Conservation (phyloP, 1,139 yeast species). For the Saccharomyces uvarum region DNA sequence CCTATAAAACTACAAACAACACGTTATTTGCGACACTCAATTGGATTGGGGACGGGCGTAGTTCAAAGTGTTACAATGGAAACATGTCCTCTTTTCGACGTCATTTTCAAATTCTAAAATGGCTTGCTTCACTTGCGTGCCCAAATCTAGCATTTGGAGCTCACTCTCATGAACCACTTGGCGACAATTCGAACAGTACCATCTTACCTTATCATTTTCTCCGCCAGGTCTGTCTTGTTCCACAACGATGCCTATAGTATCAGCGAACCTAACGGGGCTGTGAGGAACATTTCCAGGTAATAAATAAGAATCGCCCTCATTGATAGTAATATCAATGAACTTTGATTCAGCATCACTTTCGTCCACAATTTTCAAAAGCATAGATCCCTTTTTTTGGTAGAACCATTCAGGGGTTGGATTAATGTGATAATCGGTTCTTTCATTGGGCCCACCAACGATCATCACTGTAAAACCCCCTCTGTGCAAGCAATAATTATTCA, state of each 20-base stretch:
- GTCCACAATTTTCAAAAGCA: constrained; percentile 82
- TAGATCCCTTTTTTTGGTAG: constrained; percentile 75
- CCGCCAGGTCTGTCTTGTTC: constrained; percentile 84
- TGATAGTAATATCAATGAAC: constrained; percentile 65
- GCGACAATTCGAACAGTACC: constrained; percentile 76
- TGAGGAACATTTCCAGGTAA: constrained; percentile 84
- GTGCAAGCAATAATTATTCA: constrained; percentile 82
- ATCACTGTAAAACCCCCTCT: constrained; percentile 88
- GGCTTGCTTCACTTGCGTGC: constrained; percentile 84
- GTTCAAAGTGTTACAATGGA: constrained; percentile 63
- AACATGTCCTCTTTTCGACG: constrained; percentile 60
- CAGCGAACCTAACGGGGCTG: constrained; percentile 77
- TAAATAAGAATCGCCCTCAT: constrained; percentile 81
- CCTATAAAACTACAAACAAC: not conserved
- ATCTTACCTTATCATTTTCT: constrained; percentile 60
- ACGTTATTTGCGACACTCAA: not conserved
- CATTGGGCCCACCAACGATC: constrained; percentile 94
- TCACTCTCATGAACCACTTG: constrained; percentile 58
- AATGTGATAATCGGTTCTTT: constrained; percentile 84
- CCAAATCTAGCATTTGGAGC: constrained; percentile 74
- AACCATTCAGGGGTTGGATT: constrained; percentile 95
- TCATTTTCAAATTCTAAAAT: constrained; percentile 64
- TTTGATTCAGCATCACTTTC: constrained; percentile 43
- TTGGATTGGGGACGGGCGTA: constrained; percentile 46
- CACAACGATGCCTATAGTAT: constrained; percentile 87